Conservation (phyloP, 1,284 basidiomycete genomes). For the Cystobasidium sp. region DNA sequence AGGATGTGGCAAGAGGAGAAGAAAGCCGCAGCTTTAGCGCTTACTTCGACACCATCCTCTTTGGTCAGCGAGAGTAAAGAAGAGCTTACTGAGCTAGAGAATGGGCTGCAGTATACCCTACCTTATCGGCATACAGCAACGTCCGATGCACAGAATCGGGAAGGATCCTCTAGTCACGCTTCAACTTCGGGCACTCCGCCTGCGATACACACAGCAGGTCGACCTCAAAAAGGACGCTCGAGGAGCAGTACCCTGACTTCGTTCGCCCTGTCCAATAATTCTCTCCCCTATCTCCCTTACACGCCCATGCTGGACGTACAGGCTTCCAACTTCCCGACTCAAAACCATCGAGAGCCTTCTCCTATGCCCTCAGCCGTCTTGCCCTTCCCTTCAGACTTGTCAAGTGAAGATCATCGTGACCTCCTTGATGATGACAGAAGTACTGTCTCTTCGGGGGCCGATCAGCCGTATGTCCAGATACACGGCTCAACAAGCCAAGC, state of each 20-base stretch:
- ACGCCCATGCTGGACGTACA: constrained; percentile 36
- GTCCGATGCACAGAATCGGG: constrained; percentile 17
- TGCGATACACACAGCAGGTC: constrained; percentile 16
- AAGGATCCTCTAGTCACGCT: constrained; percentile 12
- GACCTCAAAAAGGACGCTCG: constrained; percentile 11
- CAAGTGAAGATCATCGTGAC: background rate
- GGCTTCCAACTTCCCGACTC: background rate
- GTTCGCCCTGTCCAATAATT: constrained; percentile 20
- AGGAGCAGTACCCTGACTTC: constrained; percentile 23
- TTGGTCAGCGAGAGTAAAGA: constrained; percentile 18
- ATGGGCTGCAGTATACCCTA: constrained; percentile 16
- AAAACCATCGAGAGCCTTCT: background rate
- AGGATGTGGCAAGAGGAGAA: constrained; percentile 33
- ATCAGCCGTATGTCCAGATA: background rate
- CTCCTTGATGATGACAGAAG: background rate
- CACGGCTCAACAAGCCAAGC: background rate
- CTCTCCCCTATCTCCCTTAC: constrained; percentile 35
- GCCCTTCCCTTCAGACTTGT: background rate
- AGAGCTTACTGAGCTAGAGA: background rate
- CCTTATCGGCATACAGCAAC: constrained; percentile 2
- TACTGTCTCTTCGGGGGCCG: background rate
- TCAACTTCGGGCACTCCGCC: constrained; percentile 13
- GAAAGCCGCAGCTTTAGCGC: background rate
- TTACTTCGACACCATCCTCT: background rate
- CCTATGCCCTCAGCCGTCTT: constrained; percentile 27